Conservation (phyloP, 306 rosid genomes). For the Urtica urens region DNA sequence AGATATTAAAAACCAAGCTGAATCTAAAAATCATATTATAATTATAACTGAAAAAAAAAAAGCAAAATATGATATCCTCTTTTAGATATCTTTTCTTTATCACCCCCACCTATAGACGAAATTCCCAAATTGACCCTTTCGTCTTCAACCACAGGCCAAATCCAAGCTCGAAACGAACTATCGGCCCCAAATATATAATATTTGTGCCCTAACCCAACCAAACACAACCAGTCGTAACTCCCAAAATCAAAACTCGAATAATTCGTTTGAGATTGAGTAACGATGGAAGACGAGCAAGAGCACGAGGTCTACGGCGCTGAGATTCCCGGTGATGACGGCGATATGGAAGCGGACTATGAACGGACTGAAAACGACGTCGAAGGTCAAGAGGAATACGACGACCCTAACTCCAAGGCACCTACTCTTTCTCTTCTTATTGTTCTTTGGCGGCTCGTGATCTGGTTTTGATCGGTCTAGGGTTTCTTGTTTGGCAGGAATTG, state of each 20-base stretch:
- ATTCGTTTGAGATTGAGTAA: not conserved
- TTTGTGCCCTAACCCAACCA: conserved; percentile 2
- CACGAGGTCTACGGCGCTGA: conserved; percentile 71
- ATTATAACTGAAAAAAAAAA: no score
- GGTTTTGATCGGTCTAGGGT: not conserved
- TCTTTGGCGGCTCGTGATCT: not conserved
- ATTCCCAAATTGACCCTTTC: conserved; percentile 4
- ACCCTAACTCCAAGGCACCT: conserved; percentile 41
- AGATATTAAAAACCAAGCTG: no score
- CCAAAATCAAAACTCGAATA: not conserved
- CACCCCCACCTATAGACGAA: conserved; percentile 9
- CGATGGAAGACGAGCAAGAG: conserved; percentile 39
- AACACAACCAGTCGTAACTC: conserved; percentile 5
- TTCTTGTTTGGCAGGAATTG: conserved; percentile 46
- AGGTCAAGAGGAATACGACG: conserved; percentile 30
- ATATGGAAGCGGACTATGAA: conserved; percentile 45
- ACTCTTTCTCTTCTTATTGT: not conserved
- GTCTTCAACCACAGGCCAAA: conserved; percentile 3
- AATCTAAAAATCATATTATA: no score
- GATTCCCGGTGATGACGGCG: conserved; percentile 52
- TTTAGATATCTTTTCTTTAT: no score
- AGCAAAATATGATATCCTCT: no score
- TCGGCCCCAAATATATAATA: conserved; percentile 9
- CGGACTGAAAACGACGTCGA: conserved; percentile 42
- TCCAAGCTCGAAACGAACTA: not conserved